Evolutionary conservation across 2,329 filamentous ascomycete genomes (phyloP), one percentile per base, ranked within the genome.

Genomic region (Aspergillus sojae): DNA sequence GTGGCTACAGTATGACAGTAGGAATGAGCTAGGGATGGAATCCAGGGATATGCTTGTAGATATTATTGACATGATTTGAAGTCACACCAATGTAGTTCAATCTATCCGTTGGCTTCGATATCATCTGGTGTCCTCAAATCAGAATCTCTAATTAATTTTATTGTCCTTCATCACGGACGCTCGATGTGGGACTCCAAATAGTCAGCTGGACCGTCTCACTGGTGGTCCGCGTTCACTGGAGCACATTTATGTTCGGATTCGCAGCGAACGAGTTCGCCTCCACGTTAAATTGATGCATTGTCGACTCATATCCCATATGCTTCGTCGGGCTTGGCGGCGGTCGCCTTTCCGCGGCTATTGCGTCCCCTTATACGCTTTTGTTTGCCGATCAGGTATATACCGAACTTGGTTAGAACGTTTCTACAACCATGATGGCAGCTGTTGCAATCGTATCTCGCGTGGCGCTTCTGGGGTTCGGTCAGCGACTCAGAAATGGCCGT

Each of bases 181-280:
- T 19, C 23, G 23, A 11, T 16, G 0, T 28, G 5, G 23, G 23
- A 48, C 23, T 48, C 32, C 32, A 34, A 34, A 34, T 5, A 34
- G 2, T 34, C 32, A 34, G 26, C 46, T 61, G 57, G 12, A 60
- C 58, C 10, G 55, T 57, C 7, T 61, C 62, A 2, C 58, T 60
- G 5, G 16, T 65, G 16, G 6, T 39, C 2, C 11, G 41, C 2
- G 46, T 32, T 2, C 54, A 57, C 39, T 63, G 57, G 41, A 28
- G 60, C 21, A 30, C 58, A 6, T 46, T 63, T 0, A 66, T 60
- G 1, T 43, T 66, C 48, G 65, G 66, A 3, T 63, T 67, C 28
- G 67, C 41, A 4, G 62, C 62, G 16, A 68, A 65, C 26, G 61
- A 62, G 26, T 52, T 67, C 46, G 41, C 56, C 9, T 68, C 62